Conservation (phyloP, 2,329 filamentous ascomycete genomes). For the Talaromyces marneffei region DNA sequence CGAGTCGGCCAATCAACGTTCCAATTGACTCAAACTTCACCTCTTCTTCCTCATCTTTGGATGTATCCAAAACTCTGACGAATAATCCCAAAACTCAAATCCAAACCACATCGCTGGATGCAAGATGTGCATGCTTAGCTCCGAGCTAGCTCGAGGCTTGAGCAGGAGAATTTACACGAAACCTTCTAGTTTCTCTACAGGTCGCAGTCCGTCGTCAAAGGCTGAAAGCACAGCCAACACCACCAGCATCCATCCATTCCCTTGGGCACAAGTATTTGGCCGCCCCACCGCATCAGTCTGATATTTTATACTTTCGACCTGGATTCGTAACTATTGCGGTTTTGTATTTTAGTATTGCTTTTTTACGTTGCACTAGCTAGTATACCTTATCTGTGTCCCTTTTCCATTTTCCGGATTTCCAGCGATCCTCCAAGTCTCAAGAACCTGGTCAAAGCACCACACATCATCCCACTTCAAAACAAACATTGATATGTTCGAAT, state of each 20-base stretch:
- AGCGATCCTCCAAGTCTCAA: neutral
- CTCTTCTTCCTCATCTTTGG: neutral
- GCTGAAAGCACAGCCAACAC: neutral
- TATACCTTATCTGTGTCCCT: neutral
- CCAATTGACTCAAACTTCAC: neutral
- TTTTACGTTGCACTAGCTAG: neutral
- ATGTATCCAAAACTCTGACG: conserved; percentile 6
- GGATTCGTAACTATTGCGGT: neutral
- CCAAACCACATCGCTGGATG: conserved; percentile 2
- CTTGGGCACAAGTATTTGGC: no score
- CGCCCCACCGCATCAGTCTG: neutral
- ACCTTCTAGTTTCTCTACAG: neutral
- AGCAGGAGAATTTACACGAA: conserved; percentile 12
- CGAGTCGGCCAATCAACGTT: neutral
- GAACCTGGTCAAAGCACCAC: neutral
- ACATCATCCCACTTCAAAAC: neutral
- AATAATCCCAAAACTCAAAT: neutral
- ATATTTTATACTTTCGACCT: neutral
- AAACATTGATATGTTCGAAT: neutral
- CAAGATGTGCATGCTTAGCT: conserved; percentile 6
- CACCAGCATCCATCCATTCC: no score
- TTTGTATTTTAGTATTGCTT: neutral
- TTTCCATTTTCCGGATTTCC: neutral
- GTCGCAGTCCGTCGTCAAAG: neutral
- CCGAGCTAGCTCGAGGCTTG: conserved; percentile 1